Evolutionary conservation across 129 eudicot species (phyloP).

Genomic region (Rutidosis leptorrhynchoides): DNA sequence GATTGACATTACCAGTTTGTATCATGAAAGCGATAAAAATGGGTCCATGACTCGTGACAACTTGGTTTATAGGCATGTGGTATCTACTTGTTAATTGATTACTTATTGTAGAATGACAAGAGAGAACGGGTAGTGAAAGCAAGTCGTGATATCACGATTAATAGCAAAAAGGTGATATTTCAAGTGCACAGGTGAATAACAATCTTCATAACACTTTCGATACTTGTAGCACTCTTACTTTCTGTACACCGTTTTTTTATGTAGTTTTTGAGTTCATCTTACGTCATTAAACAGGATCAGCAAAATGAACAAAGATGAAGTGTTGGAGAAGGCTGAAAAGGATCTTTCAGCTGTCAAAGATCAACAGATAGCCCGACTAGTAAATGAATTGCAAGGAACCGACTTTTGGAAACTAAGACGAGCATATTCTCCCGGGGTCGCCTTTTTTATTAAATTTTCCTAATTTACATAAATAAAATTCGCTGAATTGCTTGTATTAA

Average conservation of each 20-base stretch:
- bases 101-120: slow-evolving; percentile 73
- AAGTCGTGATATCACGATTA: slow-evolving; percentile 92
- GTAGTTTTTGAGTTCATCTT: neutral
- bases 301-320: slow-evolving; percentile 77
- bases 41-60: neutral
- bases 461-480: neutral
- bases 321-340: slow-evolving; percentile 76
- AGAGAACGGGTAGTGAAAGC: slow-evolving; percentile 98
- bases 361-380: slow-evolving; percentile 63
- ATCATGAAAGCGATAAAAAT: neutral
- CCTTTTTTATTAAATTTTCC: slow-evolving; percentile 20
- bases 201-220: neutral
- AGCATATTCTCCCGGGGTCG: slow-evolving; percentile 98
- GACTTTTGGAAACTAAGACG: slow-evolving; percentile 97
- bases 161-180: slow-evolving; percentile 98
- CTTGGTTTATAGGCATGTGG: neutral
- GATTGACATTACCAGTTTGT: neutral
- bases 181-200: slow-evolving; percentile 91
- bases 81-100: neutral
- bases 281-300: slow-evolving; percentile 52
- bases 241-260: neutral
- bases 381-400: slow-evolving; percentile 76
- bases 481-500: slow-evolving; percentile 11
- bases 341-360: slow-evolving; percentile 77
- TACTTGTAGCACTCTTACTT: neutral